These are phyloP conservation scores for Paracorniculantispora psalliotae DNA, from an alignment of 2,329 filamentous ascomycete genomes.

Conservation along the genomic window DNA sequence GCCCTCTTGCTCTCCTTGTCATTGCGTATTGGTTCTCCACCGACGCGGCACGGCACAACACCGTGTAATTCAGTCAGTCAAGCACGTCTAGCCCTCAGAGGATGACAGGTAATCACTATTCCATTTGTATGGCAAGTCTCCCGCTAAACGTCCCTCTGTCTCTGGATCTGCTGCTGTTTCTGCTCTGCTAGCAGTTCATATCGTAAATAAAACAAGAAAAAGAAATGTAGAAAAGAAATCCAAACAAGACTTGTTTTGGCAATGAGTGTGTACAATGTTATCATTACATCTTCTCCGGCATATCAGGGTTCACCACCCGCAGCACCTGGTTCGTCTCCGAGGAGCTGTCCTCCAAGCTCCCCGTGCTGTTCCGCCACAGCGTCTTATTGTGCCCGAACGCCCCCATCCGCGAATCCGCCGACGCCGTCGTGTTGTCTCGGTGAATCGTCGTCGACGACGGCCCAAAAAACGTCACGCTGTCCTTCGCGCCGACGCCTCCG, in stretches of 20 bases:
- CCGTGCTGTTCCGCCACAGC: conserved; percentile 2
- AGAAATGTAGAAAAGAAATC: background rate
- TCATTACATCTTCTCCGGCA: background rate
- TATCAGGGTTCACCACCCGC: conserved; percentile 5
- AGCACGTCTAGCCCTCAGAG: no score
- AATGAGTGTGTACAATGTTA: background rate
- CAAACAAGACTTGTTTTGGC: background rate
- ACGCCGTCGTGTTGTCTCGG: conserved; percentile 7
- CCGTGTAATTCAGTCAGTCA: no score
- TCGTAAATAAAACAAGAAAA: no score
- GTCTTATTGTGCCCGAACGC: conserved; percentile 6
- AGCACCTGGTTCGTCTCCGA: background rate
- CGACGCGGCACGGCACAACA: background rate
- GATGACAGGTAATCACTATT: no score
- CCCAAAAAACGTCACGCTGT: background rate
- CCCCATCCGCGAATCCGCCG: conserved; percentile 6
- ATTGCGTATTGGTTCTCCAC: background rate
- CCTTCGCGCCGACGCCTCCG: background rate
- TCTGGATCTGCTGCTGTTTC: no score
- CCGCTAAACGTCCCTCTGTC: no score
- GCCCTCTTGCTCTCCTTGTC: background rate
- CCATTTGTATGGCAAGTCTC: no score
- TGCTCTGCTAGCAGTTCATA: no score
- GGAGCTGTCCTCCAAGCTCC: conserved; percentile 2
- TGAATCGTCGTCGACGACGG: background rate